Percentiles rank a stretch among this genome's conserved stretches.
Conservation (phyloP, 768 basidiomycete species). For the Chiua virens region DNA sequence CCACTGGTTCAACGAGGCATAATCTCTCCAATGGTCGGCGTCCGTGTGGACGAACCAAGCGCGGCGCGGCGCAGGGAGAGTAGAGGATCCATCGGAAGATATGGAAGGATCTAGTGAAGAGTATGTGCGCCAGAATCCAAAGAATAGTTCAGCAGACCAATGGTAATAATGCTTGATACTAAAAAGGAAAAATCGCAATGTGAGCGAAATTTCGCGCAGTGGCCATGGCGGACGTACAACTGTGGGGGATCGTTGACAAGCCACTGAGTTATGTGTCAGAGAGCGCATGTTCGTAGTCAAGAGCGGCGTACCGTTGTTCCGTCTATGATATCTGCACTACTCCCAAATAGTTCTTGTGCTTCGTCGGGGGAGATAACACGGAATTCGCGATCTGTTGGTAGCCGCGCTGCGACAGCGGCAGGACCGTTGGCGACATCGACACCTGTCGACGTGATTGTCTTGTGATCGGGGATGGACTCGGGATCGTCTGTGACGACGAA, state of each 20-base stretch:
- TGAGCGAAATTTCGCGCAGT: neutral
- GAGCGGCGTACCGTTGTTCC: slow-evolving; percentile 62
- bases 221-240: slow-evolving; percentile 54
- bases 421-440: slow-evolving; percentile 56
- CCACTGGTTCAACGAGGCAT: slow-evolving; percentile 89
- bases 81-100: slow-evolving; percentile 60
- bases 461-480: slow-evolving; percentile 59
- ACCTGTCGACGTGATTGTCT: slow-evolving; percentile 71
- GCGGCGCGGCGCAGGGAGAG: slow-evolving; percentile 71
- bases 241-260: slow-evolving; percentile 84
- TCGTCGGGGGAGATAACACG: slow-evolving; percentile 67
- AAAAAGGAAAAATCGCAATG: neutral
- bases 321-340: slow-evolving; percentile 69
- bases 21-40: slow-evolving; percentile 85
- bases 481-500: slow-evolving; percentile 81
- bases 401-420: slow-evolving; percentile 53
- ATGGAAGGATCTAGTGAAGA: slow-evolving; percentile 77
- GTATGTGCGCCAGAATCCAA: slow-evolving; percentile 91
- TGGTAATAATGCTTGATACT: slow-evolving; percentile 94
- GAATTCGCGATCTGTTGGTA: slow-evolving; percentile 80
- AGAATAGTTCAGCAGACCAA: slow-evolving; percentile 89
- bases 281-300: neutral
- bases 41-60: slow-evolving; percentile 76
- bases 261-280: slow-evolving; percentile 45
- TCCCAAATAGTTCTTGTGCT: slow-evolving; percentile 69